Base-by-base conservation (phyloP, 2,329 filamentous ascomycete species). In the Trichoderma atrobrunneum region DNA sequence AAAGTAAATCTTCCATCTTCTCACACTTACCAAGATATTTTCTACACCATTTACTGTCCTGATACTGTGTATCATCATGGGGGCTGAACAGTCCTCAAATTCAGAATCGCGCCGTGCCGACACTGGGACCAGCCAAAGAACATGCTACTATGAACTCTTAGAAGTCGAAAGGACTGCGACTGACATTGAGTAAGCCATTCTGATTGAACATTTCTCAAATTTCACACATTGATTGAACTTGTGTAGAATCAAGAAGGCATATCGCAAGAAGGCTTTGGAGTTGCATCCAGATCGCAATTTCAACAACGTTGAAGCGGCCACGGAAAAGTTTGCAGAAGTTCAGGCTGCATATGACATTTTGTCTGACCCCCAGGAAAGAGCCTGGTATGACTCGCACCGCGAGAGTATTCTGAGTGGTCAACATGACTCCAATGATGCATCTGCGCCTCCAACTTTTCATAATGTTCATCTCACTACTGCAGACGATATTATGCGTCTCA, bases 311-410 rank as follows among this genome's bases (percentile, higher is more conserved):
- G 94, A 97, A 78, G 88, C 90, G 74, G 91, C 95, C 3, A 99
- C 96, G 1, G 88, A 86, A 75, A 90, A 91, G 67, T 99, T 99
- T 80, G 94, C 96, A 64, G 94, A 98, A 79, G 87, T 98, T 32
- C 95, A 98, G 81, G 88, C 94, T 43, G 96, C 96, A 61, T 97
- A 99, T 80, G 94, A 98, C 81, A 90, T 99, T n/a, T 88, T 99
- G 1, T 97, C 95, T 2, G 96, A 99, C 80, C 91, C 94, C 12
- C 95, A 99, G 80, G 96, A 99, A 81, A 90, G 96, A 76, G 92
- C 95, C 36, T 99, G 96, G 96, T 99, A 99, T 83, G 95, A 99
- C 82, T 94, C 94, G 3, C 96, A 99, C 79, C 91, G 94, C 73
- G 91, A 94, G 76, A 90, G 92, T 65, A 97, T 98, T 74, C 84